phyloP scores from a whole-genome alignment of 768 basidiomycete genomes.

The Neoboletus subvelutipes region DNA sequence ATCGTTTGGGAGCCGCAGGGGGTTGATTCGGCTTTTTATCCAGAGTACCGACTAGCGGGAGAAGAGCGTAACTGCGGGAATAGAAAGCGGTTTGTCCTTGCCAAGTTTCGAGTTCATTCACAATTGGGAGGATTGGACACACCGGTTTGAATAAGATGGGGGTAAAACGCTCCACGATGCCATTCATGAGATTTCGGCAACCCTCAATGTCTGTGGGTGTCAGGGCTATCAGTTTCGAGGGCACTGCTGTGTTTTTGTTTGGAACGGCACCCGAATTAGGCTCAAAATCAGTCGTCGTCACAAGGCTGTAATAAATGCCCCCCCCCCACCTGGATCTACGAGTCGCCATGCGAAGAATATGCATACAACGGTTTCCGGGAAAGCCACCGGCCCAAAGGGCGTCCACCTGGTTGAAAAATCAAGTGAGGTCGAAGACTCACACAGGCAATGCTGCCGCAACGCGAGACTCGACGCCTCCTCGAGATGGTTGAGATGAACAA shows the following conservation, averaged over 20 bases:
- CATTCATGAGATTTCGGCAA: conserved; percentile 50
- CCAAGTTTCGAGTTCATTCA: too few relatives aligned
- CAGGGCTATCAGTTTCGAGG: conserved; percentile 19
- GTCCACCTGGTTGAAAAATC: too few relatives aligned
- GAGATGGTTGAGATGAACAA: too few relatives aligned
- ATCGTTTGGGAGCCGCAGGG: too few relatives aligned
- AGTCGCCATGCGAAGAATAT: background rate
- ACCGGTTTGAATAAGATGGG: conserved; percentile 69
- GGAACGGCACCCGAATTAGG: conserved; percentile 29
- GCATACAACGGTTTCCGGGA: background rate
- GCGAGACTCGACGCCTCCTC: too few relatives aligned
- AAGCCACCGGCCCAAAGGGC: too few relatives aligned
- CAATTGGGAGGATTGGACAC: conserved; percentile 10
- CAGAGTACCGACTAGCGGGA: too few relatives aligned
- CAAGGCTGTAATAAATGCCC: conserved; percentile 60
- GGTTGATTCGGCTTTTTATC: too few relatives aligned
- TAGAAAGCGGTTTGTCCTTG: too few relatives aligned
- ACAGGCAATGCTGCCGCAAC: too few relatives aligned
- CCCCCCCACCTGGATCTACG: conserved; percentile 62
- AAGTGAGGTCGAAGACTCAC: conserved; percentile 18
- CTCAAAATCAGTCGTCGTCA: conserved; percentile 59
- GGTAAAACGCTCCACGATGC: conserved; percentile 65
- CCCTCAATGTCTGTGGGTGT: conserved; percentile 35
- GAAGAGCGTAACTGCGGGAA: too few relatives aligned
- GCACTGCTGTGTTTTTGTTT: background rate